Evolutionary conservation across 441 rosid genomes (phyloP).

Genomic region (Corymbia citriodora): DNA sequence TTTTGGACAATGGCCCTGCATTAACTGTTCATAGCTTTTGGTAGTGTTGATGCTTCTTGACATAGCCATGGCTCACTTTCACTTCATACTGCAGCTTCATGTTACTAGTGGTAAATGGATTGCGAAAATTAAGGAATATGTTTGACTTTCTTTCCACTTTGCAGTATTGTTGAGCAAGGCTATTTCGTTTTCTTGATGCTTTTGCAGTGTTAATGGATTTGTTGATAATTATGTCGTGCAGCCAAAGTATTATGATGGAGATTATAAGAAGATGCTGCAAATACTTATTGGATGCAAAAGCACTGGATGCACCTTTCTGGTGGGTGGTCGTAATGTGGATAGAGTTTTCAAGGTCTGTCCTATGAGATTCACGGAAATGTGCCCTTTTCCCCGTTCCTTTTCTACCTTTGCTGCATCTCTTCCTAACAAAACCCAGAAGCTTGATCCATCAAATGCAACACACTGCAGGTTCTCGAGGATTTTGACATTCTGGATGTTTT

Average conservation of each 20-base stretch:
- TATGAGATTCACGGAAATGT: background rate
- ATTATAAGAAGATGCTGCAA: constrained; percentile 56
- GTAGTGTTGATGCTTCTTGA: background rate
- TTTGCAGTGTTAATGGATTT: background rate
- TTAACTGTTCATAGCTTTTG: background rate
- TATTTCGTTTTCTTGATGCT: background rate
- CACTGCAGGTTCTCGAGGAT: constrained; percentile 69
- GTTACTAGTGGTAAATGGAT: background rate
- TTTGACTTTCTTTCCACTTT: background rate
- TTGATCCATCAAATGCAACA: background rate
- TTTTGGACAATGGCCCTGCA: background rate
- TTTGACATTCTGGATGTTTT: constrained; percentile 60
- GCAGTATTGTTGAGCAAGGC: background rate
- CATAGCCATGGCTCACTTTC: background rate
- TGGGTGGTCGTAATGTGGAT: constrained; percentile 75
- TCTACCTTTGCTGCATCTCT: background rate
- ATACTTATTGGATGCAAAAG: constrained; percentile 56
- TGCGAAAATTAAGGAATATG: background rate
- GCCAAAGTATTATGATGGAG: constrained; percentile 78
- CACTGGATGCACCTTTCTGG: constrained; percentile 78
- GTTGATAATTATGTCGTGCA: constrained; percentile 8
- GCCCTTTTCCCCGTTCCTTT: background rate
- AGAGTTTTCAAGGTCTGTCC: constrained; percentile 67
- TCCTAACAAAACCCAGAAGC: background rate
- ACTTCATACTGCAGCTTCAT: background rate